Base-by-base conservation (phyloP, 495 filamentous ascomycete species). In the Penicillium desertorum region DNA sequence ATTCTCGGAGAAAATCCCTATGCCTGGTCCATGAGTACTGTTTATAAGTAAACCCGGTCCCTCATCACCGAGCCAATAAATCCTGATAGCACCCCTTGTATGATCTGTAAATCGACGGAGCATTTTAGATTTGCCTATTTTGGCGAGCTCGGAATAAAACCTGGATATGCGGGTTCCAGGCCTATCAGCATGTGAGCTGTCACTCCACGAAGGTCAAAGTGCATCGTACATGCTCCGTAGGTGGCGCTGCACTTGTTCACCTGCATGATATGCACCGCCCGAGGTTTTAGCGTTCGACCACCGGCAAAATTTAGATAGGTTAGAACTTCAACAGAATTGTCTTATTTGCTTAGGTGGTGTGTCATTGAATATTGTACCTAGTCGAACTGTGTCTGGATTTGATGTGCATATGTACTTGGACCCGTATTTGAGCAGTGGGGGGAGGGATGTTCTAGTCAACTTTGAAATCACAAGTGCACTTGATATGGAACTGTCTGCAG, bases 111-210 rank as follows among this genome's bases (percentile, higher is more conserved):
- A 0, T 27, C 7, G 20, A 45, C 37, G 34, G 32, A 20, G 11
- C 3, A 12, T 12, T 43, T 32, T 22, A 53, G 5, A 43, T 14
- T 22, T 1, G 7, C 14, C 25, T 44, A 11, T 16, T 32, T 27
- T 22, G n/a, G 27, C 1, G 22, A 43, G 23, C 27, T 41, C 32
- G 22, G 39, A 44, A 44, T n/a, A 45, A 16, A 5, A 23, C 32
- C 11, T 42, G 23, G 16, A 32, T 4, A 20, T 19, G 20, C 16
- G 20, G 19, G 30, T 16, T 46, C 52, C 20, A 23, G 22, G 19
- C 22, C 53, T 19, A 22, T 37, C 20, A 7, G 27, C 11, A 30
- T 54, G 53, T 46, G 53, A 47, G 53, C 42, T 55, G 43, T 55
- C 53, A 55, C 22, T 10, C 14, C 5, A 20, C 43, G 46, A 42